phyloP scores from a whole-genome alignment of 768 basidiomycete species.

The Leccinum barrowsii region DNA sequence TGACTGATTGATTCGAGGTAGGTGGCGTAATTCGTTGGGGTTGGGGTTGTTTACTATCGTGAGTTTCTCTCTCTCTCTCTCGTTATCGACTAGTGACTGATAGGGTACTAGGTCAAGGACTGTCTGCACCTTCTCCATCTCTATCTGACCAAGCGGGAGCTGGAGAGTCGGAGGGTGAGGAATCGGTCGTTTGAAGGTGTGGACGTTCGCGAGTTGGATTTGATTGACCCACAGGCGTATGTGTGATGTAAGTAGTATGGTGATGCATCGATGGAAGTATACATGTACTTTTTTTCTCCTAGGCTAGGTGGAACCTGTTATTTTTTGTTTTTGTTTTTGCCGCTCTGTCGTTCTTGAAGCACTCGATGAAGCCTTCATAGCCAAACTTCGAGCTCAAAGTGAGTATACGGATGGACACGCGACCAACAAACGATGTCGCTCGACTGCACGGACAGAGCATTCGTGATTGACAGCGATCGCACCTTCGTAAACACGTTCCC shows the following conservation, averaged over 20 bases:
- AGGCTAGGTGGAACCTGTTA: background rate
- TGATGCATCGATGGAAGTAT: too few species aligned
- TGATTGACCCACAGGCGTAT: slow-evolving; percentile 40
- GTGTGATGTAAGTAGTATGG: slow-evolving; percentile 1
- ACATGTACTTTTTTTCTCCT: background rate
- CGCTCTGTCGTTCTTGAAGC: too few species aligned
- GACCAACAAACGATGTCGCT: background rate
- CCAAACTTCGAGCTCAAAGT: too few species aligned
- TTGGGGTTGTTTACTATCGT: slow-evolving; percentile 67
- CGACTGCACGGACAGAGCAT: too few species aligned
- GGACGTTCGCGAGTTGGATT: slow-evolving; percentile 63
- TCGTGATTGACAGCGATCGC: too few species aligned
- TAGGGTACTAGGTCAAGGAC: slow-evolving; percentile 54
- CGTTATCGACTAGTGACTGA: background rate
- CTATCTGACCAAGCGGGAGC: slow-evolving; percentile 67
- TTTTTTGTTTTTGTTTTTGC: background rate
- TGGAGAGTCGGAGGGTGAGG: slow-evolving; percentile 65
- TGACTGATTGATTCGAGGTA: slow-evolving; percentile 6
- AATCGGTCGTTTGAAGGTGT: slow-evolving; percentile 70
- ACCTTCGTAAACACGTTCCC: background rate
- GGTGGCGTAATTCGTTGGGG: slow-evolving; percentile 69
- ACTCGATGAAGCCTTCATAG: background rate
- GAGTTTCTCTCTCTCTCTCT: slow-evolving; percentile 15
- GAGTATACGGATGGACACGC: background rate
- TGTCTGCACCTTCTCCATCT: slow-evolving; percentile 64